Percentiles rank a stretch among this genome's conserved stretches.
Evolutionary conservation across 495 filamentous ascomycete genomes (phyloP).

Genomic region (Hyaloscypha bicolor): DNA sequence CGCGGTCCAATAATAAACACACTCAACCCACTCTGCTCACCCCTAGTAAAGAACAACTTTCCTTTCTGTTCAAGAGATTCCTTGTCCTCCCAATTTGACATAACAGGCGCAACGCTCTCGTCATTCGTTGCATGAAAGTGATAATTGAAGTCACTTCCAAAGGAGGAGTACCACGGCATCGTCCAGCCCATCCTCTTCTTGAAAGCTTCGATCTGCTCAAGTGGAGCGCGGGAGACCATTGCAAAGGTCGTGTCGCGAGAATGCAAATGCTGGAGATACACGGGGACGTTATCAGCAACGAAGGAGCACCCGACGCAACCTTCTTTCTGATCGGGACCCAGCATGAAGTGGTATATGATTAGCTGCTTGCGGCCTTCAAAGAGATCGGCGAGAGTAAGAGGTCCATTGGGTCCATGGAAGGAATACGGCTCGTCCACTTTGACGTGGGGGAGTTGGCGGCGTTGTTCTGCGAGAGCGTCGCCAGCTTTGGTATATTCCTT

Average conservation of each 20-base stretch:
- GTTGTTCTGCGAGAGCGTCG: conserved; percentile 35
- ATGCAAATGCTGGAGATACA: conserved; percentile 36
- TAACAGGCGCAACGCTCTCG: conserved; percentile 26
- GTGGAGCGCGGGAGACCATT: conserved; percentile 37
- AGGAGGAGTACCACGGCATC: conserved; percentile 40
- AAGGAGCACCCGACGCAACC: conserved; percentile 43
- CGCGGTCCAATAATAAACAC: conserved; percentile 29
- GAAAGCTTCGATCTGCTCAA: conserved; percentile 38
- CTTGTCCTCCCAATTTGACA: conserved; percentile 38
- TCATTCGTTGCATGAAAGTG: conserved; percentile 37
- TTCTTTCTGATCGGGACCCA: conserved; percentile 31
- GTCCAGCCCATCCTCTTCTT: conserved; percentile 39
- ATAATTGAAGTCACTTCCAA: conserved; percentile 36
- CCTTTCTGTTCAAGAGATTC: conserved; percentile 31
- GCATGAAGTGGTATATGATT: conserved; percentile 50
- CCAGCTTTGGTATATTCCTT: conserved; percentile 36
- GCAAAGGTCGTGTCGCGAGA: conserved; percentile 38
- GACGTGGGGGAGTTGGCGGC: conserved; percentile 41
- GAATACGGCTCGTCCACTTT: conserved; percentile 37
- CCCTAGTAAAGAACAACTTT: conserved; percentile 29
- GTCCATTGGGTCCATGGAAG: conserved; percentile 36
- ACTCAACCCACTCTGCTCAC: conserved; percentile 41
- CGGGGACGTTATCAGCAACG: conserved; percentile 41
- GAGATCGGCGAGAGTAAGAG: conserved; percentile 39
- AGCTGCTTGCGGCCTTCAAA: conserved; percentile 43